Percentiles rank a stretch among this genome's conserved stretches.
Evolutionary conservation across 495 filamentous ascomycete species (phyloP).

Genomic region (Xanthoparmelia taractica): DNA sequence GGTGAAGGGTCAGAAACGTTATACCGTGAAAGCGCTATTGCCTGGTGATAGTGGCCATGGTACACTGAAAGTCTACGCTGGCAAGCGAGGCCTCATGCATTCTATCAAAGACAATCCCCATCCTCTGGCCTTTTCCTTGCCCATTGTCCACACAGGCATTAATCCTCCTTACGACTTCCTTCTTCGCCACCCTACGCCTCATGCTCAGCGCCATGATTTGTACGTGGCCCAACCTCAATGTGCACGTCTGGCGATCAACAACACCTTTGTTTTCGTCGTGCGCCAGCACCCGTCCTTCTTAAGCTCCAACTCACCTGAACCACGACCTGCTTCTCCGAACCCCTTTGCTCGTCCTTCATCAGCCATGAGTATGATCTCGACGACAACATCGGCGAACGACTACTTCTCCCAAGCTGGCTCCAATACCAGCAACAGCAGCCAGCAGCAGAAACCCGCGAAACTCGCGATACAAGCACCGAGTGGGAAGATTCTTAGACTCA

Average conservation of each 20-base stretch:
- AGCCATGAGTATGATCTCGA: conserved; percentile 74
- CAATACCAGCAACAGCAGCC: conserved; percentile 39
- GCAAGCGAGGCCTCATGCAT: conserved; percentile 91
- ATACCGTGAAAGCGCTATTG: conserved; percentile 83
- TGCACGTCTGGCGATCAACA: conserved; percentile 74
- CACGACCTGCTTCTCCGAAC: conserved; percentile 53
- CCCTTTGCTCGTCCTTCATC: conserved; percentile 67
- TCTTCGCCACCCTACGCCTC: conserved; percentile 87
- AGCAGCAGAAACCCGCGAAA: conserved; percentile 80
- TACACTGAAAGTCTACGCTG: conserved; percentile 87
- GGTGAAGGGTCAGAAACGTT: conserved; percentile 77
- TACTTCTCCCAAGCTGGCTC: conserved; percentile 40
- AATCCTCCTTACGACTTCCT: conserved; percentile 93
- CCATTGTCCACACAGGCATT: conserved; percentile 79
- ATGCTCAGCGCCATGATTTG: conserved; percentile 91
- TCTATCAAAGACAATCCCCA: conserved; percentile 91
- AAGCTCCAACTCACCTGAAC: conserved; percentile 42
- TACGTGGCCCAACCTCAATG: conserved; percentile 96
- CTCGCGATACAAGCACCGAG: conserved; percentile 88
- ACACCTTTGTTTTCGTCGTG: conserved; percentile 94
- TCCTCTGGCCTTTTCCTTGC: conserved; percentile 81
- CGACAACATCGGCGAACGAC: conserved; percentile 40
- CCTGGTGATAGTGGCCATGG: conserved; percentile 86
- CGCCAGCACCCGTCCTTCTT: conserved; percentile 79
- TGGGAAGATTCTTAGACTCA: conserved; percentile 89